phyloP scores from a whole-genome alignment of 2,329 filamentous ascomycete genomes.

The Pleoardoris graminearum region DNA sequence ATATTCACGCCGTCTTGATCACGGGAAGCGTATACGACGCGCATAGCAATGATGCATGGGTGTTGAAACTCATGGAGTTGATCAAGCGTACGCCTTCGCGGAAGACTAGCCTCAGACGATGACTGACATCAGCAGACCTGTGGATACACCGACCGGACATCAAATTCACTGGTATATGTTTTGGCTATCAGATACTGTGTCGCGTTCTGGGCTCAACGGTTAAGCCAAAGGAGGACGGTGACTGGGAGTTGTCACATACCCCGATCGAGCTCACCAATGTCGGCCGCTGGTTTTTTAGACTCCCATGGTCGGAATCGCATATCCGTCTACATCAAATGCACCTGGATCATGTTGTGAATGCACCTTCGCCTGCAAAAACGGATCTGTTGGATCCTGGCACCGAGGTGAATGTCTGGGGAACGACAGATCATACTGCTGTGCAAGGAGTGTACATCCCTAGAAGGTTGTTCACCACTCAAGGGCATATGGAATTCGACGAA shows the following conservation, averaged over 20 bases:
- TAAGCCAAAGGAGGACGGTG: slow-evolving; percentile 41
- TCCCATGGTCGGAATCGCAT: slow-evolving; percentile 30
- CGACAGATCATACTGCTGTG: slow-evolving; percentile 49
- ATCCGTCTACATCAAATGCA: slow-evolving; percentile 55
- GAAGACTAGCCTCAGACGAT: background rate
- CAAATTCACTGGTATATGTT: slow-evolving; percentile 54
- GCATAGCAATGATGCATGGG: slow-evolving; percentile 52
- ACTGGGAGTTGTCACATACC: slow-evolving; percentile 55
- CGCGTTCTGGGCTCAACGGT: slow-evolving; percentile 49
- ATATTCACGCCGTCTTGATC: slow-evolving; percentile 51
- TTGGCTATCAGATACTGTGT: slow-evolving; percentile 54
- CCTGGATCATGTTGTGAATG: slow-evolving; percentile 48
- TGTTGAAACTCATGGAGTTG: slow-evolving; percentile 48
- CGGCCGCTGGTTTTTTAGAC: slow-evolving; percentile 49
- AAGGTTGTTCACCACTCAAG: slow-evolving; percentile 53
- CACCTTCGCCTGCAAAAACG: slow-evolving; percentile 33
- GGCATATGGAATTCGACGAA: slow-evolving; percentile 54
- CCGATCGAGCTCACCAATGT: slow-evolving; percentile 46
- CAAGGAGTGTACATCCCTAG: slow-evolving; percentile 53
- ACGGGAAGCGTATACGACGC: slow-evolving; percentile 55
- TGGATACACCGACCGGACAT: slow-evolving; percentile 58
- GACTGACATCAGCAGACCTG: slow-evolving; percentile 44
- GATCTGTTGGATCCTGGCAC: slow-evolving; percentile 36
- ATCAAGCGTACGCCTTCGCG: slow-evolving; percentile 46
- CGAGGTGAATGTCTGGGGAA: slow-evolving; percentile 55